Base-by-base conservation (phyloP, 2,329 filamentous ascomycete species). In the Pestalotiopsis sp. region DNA sequence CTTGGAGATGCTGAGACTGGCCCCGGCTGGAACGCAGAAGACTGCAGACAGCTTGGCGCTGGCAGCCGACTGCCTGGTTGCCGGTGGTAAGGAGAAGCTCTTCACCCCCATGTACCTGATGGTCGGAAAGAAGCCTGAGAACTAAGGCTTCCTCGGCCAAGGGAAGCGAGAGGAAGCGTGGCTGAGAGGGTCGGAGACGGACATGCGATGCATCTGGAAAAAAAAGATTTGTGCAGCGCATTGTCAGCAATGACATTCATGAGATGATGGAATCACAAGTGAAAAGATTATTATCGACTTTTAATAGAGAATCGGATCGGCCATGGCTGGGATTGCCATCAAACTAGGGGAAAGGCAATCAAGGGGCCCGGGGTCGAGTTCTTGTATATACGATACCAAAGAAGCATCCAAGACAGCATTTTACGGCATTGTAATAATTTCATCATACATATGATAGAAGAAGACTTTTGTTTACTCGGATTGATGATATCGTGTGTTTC, bases 81-180 rank as follows among this genome's bases (percentile, higher is more conserved):
- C 92, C 61, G 95, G 95, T 81, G 95, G 90, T 44, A 88, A 89
- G 79, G 86, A 94, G 83, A 92, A 97, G 80, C 87, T 98, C n/a
- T 98, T 98, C 83, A 98, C 95, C 1, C 95, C 95, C 67, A 98
- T 98, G 95, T 98, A 97, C 83, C 85, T 98, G 77, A 98, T 98
- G 93, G 89, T 98, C 68, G 95, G 89, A 69, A 90, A 93, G 82
- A 98, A 98, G 86, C 94, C 95, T 3, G 74, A 74, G 64, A 77
- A 82, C 72, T 81, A 77, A 73, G 60, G n/a, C 14, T 13, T 20
- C 60, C 3, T 5, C 11, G n/a, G 13, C 6, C 5, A 9, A n/a
- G 35, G 17, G 5, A 30, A 30, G 10, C 38, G 10, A 17, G 6
- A 48, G 13, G 26, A 35, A 35, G 30, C 30, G 30, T 35, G 30